Evolutionary conservation across 2,329 filamentous ascomycete genomes (phyloP).

Genomic region (Orbilia javanica): DNA sequence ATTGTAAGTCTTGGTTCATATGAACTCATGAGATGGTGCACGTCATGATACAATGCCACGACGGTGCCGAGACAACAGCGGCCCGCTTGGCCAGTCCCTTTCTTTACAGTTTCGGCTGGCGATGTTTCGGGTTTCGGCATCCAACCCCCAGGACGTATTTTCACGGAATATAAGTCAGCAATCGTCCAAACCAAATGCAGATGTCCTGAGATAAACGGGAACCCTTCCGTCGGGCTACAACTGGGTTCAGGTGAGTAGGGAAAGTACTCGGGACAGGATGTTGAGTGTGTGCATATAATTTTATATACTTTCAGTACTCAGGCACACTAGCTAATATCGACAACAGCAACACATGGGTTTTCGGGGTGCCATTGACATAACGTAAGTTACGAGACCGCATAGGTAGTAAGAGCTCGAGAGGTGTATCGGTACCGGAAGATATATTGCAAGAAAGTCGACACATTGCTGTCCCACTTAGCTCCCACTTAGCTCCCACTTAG

Average conservation of each 20-base stretch:
- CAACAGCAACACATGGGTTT: neutral
- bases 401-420: too few relatives aligned
- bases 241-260: too few relatives aligned
- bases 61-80: neutral
- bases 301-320: too few relatives aligned
- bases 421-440: too few relatives aligned
- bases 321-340: too few relatives aligned
- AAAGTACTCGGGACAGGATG: too few relatives aligned
- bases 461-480: too few relatives aligned
- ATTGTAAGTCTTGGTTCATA: neutral
- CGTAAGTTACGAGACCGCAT: too few relatives aligned
- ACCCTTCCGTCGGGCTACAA: neutral
- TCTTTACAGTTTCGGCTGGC: neutral
- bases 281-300: too few relatives aligned
- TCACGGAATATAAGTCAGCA: neutral
- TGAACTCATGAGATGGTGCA: neutral
- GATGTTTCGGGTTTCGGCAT: slow-evolving; percentile 9
- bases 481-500: too few relatives aligned
- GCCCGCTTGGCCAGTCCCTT: slow-evolving; percentile 7
- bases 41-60: slow-evolving; percentile 10
- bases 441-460: too few relatives aligned
- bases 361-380: neutral
- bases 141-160: neutral
- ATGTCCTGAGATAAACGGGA: neutral
- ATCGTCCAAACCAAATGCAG: neutral